phyloP scores from a whole-genome alignment of 2,329 filamentous ascomycete species.

The Tricladium varicosporioides region DNA sequence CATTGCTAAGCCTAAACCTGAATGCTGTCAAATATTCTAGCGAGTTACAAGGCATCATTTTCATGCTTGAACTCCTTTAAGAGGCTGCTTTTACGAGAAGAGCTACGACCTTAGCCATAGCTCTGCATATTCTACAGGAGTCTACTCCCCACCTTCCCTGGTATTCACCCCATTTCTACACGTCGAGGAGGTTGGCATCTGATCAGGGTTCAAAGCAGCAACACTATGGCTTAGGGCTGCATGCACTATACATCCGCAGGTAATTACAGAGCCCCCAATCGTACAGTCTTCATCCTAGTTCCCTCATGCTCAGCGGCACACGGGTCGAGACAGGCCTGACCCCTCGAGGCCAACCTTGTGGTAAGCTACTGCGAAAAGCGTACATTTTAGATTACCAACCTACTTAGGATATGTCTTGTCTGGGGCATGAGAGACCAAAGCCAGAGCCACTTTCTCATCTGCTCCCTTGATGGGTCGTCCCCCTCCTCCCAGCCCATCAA shows the following conservation, averaged over 20 bases:
- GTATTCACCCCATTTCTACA: no score
- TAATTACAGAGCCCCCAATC: background rate
- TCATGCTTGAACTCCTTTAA: background rate
- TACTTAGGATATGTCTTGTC: no score
- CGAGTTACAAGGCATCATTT: background rate
- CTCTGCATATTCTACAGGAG: no score
- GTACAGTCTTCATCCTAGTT: background rate
- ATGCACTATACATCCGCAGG: background rate
- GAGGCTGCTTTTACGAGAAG: background rate
- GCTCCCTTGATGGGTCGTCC: no score
- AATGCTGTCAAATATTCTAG: no score
- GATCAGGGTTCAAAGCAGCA: background rate
- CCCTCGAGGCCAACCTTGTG: background rate
- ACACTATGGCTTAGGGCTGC: background rate
- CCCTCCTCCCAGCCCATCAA: slow-evolving; percentile 7
- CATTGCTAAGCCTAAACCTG: background rate
- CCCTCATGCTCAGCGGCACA: background rate
- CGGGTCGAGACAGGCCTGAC: background rate
- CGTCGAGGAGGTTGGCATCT: background rate
- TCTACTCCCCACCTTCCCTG: no score
- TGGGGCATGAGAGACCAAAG: no score
- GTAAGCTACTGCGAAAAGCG: background rate
- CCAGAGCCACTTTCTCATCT: no score
- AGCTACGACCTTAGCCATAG: background rate
- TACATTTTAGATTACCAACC: no score